These are phyloP conservation scores for Trametes coccinea DNA, from an alignment of 768 basidiomycete genomes.

Conservation along the genomic window DNA sequence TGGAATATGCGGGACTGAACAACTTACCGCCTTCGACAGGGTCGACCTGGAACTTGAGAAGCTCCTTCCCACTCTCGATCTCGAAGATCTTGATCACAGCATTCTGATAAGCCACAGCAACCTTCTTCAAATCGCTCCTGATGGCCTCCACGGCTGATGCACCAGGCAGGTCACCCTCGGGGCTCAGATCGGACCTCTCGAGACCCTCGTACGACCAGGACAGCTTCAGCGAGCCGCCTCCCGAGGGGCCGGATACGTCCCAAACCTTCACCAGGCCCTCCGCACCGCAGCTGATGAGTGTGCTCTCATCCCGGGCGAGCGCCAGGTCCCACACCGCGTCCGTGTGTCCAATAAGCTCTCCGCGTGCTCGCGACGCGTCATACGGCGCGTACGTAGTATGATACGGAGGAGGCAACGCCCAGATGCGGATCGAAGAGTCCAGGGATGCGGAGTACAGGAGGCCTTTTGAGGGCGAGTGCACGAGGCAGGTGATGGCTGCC, in stretches of 20 bases:
- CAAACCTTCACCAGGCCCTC: slow-evolving; percentile 94
- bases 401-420: slow-evolving; percentile 73
- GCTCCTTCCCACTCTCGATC: slow-evolving; percentile 83
- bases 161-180: slow-evolving; percentile 54
- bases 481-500: slow-evolving; percentile 83
- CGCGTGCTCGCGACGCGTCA: slow-evolving; percentile 74
- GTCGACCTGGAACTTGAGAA: slow-evolving; percentile 60
- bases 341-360: slow-evolving; percentile 87
- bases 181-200: slow-evolving; percentile 45
- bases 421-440: slow-evolving; percentile 91
- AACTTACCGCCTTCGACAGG: slow-evolving; percentile 52
- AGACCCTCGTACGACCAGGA: slow-evolving; percentile 82
- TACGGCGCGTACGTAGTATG: slow-evolving; percentile 93
- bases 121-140: slow-evolving; percentile 79
- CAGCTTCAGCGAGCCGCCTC: slow-evolving; percentile 63
- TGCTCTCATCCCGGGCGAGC: slow-evolving; percentile 77
- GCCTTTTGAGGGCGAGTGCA: slow-evolving; percentile 74
- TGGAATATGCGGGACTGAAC: background rate
- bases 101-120: slow-evolving; percentile 90
- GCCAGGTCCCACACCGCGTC: slow-evolving; percentile 97
- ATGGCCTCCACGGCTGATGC: slow-evolving; percentile 85
- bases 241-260: slow-evolving; percentile 75
- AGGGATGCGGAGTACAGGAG: slow-evolving; percentile 89
- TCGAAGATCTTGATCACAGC: slow-evolving; percentile 90
- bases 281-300: slow-evolving; percentile 86